Conservation (phyloP, 164 flowering plant species). For the Vitis vinifera region ASM3070453v1 NC_081806.1:9074501-9075000, state of each 20-base stretch:
- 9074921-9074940: conserved; percentile 79
- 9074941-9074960: conserved; percentile 82
- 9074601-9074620: conserved; percentile 74
- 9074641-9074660: conserved; percentile 64
- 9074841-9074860: conserved; percentile 81
- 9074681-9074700: conserved; percentile 12
- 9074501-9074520: conserved; percentile 75
- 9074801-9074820: conserved; percentile 64
- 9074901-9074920: conserved; percentile 86
- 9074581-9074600: conserved; percentile 64
- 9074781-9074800: conserved; percentile 71
- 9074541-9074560: conserved; percentile 75
- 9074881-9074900: conserved; percentile 66
- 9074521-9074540: conserved; percentile 68
- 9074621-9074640: conserved; percentile 68
- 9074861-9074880: conserved; percentile 76
- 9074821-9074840: conserved; percentile 61
- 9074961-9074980: conserved; percentile 88
- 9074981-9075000: conserved; percentile 46
- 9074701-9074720: conserved; percentile 8
- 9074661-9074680: conserved; percentile 63
- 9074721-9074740: conserved; percentile 32
- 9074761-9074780: conserved; percentile 47
- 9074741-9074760: conserved; percentile 35
- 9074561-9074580: conserved; percentile 41